phyloP scores from a whole-genome alignment of 805 yeast genomes.

The Suhomyces sp. region DNA sequence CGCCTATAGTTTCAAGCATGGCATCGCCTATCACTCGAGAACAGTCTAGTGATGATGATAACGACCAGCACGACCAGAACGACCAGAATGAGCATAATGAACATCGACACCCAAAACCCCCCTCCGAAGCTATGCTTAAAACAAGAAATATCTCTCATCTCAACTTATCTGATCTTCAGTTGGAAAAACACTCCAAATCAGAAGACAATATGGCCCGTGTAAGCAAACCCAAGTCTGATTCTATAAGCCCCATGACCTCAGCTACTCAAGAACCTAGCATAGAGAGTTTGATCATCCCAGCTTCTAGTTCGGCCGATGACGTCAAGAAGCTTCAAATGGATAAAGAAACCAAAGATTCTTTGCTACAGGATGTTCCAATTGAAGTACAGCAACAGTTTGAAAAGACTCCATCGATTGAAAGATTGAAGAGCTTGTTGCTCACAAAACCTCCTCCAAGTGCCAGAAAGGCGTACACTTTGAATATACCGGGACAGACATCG shows the following conservation, averaged over 20 bases:
- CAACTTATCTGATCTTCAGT: conserved; percentile 32
- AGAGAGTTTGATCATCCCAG: conserved; percentile 1
- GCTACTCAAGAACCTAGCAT: not conserved
- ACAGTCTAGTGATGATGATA: conserved; percentile 31
- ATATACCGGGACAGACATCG: conserved; percentile 88
- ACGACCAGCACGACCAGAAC: conserved; percentile 10
- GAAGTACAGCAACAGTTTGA: conserved; percentile 36
- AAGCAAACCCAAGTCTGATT: conserved; percentile 10
- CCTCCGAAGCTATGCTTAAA: conserved; percentile 15
- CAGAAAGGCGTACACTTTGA: conserved; percentile 76
- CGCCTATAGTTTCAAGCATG: conserved; percentile 60
- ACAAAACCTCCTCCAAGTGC: conserved; percentile 38
- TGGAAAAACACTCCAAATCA: conserved; percentile 3
- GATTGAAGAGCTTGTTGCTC: conserved; percentile 31
- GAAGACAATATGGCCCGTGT: conserved; percentile 2
- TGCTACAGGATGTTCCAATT: conserved; percentile 32
- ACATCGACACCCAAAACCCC: not conserved
- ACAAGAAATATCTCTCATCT: conserved; percentile 40
- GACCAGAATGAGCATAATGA: not conserved
- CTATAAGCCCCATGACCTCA: conserved; percentile 20
- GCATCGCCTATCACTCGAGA: conserved; percentile 48
- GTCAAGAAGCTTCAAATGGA: conserved; percentile 8
- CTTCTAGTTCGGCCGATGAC: not conserved
- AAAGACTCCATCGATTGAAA: conserved; percentile 41
- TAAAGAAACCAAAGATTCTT: conserved; percentile 6